phyloP scores from a whole-genome alignment of 2,329 filamentous ascomycete genomes.

The Alternaria sp. region DNA sequence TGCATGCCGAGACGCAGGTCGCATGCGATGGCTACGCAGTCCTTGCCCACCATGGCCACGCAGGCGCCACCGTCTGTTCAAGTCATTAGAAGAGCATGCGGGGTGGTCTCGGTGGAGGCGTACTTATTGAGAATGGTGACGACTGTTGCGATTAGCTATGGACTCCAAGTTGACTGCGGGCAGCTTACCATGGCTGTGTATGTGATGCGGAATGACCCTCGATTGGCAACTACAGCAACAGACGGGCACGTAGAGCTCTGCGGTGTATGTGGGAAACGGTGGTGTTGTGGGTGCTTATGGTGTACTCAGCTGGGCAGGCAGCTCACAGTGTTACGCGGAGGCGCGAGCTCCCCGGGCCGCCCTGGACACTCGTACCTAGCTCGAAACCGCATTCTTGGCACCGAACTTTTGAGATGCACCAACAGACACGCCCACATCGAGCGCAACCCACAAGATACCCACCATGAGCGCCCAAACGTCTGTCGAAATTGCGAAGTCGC shows the following conservation, averaged over 20 bases:
- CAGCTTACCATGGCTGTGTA: slow-evolving; percentile 49
- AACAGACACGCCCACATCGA: neutral
- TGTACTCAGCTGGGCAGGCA: slow-evolving; percentile 19
- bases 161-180: slow-evolving; percentile 2
- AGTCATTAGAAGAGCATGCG: slow-evolving; percentile 14
- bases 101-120: slow-evolving; percentile 21
- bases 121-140: slow-evolving; percentile 96
- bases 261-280: neutral
- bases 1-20: slow-evolving; percentile 97
- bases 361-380: slow-evolving; percentile 1
- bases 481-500: slow-evolving; percentile 67
- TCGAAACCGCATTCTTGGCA: slow-evolving; percentile 17
- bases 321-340: slow-evolving; percentile 25
- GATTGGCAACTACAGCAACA: neutral
- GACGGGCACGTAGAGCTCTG: neutral
- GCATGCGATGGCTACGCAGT: slow-evolving; percentile 99
- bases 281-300: slow-evolving; percentile 10
- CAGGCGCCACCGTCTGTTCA: slow-evolving; percentile 87
- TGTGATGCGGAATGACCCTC: slow-evolving; percentile 12
- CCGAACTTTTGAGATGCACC: slow-evolving; percentile 15
- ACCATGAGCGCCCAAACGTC: slow-evolving; percentile 42
- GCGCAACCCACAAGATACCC: slow-evolving; percentile 13
- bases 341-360: slow-evolving; percentile 12
- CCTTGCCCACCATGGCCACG: slow-evolving; percentile 99
- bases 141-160: slow-evolving; percentile 63